Evolutionary conservation across 2,329 filamentous ascomycete species (phyloP).

Genomic region (Monosporascus sp.): DNA sequence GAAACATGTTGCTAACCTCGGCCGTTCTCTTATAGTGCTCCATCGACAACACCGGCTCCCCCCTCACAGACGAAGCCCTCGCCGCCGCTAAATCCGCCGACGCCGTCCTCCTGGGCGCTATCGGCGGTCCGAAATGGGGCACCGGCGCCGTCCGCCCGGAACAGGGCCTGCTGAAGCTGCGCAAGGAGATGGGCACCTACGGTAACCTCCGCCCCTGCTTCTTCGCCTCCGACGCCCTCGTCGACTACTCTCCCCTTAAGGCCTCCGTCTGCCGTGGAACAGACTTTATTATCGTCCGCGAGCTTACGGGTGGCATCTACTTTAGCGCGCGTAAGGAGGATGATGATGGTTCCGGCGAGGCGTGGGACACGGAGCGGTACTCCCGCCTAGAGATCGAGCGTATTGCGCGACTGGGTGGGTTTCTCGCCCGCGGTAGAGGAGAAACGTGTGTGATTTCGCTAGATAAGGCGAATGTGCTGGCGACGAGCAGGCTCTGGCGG

Average conservation of each 20-base stretch:
- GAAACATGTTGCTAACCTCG: background rate
- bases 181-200: constrained; percentile 90
- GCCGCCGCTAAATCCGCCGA: constrained; percentile 78
- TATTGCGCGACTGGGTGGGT: constrained; percentile 74
- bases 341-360: no score
- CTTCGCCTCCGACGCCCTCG: constrained; percentile 83
- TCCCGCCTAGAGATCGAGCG: constrained; percentile 96
- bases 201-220: constrained; percentile 95
- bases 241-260: constrained; percentile 83
- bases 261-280: constrained; percentile 76
- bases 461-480: constrained; percentile 51
- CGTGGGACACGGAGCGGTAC: no score
- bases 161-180: constrained; percentile 82
- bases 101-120: constrained; percentile 86
- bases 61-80: constrained; percentile 80
- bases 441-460: background rate
- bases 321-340: no score
- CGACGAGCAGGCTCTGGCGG: constrained; percentile 45
- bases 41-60: constrained; percentile 73
- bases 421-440: constrained; percentile 68
- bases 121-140: constrained; percentile 96
- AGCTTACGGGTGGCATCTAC: no score
- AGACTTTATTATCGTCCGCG: no score
- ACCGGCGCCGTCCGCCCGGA: constrained; percentile 84
- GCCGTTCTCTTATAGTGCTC: constrained; percentile 59